A percentile compares a stretch with the other conserved stretches of the same genome.
These are phyloP conservation scores for Gracilaria gracilis DNA, from an alignment of 23 red algal species.

Conservation along the genomic window DNA sequence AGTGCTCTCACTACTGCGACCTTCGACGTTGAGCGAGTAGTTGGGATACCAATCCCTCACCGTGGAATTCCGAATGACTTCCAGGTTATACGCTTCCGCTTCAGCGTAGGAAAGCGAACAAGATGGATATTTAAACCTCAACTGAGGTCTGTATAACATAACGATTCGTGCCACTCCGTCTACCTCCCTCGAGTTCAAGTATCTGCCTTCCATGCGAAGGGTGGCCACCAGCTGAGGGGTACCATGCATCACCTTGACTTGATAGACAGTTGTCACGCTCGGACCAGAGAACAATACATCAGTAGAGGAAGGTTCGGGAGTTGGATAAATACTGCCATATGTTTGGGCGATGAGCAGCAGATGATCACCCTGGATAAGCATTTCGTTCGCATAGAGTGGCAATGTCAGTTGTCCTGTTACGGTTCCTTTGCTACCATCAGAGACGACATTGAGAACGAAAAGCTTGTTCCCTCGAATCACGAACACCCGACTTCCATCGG, in stretches of 20 bases:
- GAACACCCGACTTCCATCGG: conserved; percentile 53
- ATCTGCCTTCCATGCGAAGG: conserved; percentile 45
- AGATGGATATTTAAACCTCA: conserved; percentile 27
- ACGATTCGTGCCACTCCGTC: conserved; percentile 71
- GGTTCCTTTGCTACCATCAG: too few relatives aligned
- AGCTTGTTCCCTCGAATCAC: conserved; percentile 42
- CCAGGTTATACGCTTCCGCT: conserved; percentile 1
- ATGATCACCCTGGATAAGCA: too few relatives aligned
- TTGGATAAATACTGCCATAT: neutral
- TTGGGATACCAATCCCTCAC: conserved; percentile 35
- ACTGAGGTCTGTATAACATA: neutral
- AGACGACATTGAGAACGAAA: too few relatives aligned
- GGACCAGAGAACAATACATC: conserved; percentile 2
- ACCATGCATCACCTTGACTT: conserved; percentile 11
- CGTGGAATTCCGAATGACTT: conserved; percentile 25
- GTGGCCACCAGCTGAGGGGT: conserved; percentile 18
- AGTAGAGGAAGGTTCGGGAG: too few relatives aligned
- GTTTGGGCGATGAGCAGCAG: too few relatives aligned
- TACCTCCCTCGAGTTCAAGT: conserved; percentile 54
- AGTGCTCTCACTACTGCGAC: conserved; percentile 16
- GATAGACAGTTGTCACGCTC: conserved; percentile 36
- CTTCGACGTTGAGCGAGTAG: conserved; percentile 2
- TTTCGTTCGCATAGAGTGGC: too few relatives aligned
- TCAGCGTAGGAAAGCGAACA: neutral
- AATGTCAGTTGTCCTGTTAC: too few relatives aligned